A percentile compares a stretch with the other conserved stretches of the same genome.
These are phyloP conservation scores for Glycine latifolia DNA, from an alignment of 306 rosid species.

Conservation along the genomic window DNA sequence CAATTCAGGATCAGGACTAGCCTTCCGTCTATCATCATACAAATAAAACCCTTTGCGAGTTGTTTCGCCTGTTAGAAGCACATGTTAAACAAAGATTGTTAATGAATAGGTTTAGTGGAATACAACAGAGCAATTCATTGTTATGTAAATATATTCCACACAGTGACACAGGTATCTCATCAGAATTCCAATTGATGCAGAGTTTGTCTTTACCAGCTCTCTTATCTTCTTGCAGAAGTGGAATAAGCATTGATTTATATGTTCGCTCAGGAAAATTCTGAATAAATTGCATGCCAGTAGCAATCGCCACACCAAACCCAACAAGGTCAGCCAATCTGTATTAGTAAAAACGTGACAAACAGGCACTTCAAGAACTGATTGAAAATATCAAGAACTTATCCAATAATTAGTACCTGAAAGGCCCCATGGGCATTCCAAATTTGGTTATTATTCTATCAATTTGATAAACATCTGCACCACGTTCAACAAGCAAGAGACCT, in stretches of 20 bases:
- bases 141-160: conserved; percentile 6
- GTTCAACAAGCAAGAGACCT: conserved; percentile 83
- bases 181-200: conserved; percentile 32
- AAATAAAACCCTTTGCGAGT: conserved; percentile 81
- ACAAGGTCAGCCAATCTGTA: conserved; percentile 90
- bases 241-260: conserved; percentile 83
- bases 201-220: conserved; percentile 69
- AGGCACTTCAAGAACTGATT: conserved; percentile 35
- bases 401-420: conserved; percentile 75
- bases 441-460: conserved; percentile 75
- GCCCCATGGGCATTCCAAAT: conserved; percentile 96
- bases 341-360: conserved; percentile 20
- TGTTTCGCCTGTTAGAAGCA: conserved; percentile 70
- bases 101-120: conserved; percentile 13
- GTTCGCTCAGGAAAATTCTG: conserved; percentile 79
- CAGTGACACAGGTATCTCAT: neutral
- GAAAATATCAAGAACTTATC: conserved; percentile 19
- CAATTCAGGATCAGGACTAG: conserved; percentile 87
- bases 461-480: conserved; percentile 82
- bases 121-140: neutral
- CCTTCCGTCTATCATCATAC: conserved; percentile 78
- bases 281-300: conserved; percentile 71
- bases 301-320: conserved; percentile 91
- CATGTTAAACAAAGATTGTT: conserved; percentile 13
- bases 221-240: conserved; percentile 89